Conservation (phyloP, 176 grass and related monocot species). For the Aegilops longissima region DNA sequence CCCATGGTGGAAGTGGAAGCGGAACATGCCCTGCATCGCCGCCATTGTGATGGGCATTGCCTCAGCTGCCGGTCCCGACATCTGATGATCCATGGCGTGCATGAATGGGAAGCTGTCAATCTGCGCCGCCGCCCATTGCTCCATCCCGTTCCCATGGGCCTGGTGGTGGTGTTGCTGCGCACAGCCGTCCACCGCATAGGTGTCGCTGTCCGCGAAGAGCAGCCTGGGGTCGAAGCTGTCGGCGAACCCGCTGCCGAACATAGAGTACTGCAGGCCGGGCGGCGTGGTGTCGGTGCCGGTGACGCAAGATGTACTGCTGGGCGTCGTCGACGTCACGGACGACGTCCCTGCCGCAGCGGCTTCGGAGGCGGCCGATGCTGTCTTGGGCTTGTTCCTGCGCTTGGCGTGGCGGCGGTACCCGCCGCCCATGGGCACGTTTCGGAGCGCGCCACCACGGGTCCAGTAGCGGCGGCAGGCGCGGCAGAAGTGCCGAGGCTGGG, state of each 20-base stretch:
- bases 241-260: constrained; percentile 6
- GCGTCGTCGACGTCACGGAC: background rate
- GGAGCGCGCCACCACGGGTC: constrained; percentile 80
- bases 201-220: background rate
- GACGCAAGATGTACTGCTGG: background rate
- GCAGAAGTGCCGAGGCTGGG: constrained; percentile 87
- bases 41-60: background rate
- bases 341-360: background rate
- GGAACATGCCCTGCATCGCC: constrained; percentile 18
- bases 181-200: background rate
- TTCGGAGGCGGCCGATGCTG: background rate
- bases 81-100: constrained; percentile 22
- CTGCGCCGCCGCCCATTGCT: background rate
- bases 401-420: constrained; percentile 50
- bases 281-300: background rate
- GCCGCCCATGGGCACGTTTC: constrained; percentile 58
- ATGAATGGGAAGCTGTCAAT: constrained; percentile 15
- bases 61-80: background rate
- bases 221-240: constrained; percentile 5
- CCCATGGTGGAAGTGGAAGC: background rate
- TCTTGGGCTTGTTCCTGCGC: constrained; percentile 25
- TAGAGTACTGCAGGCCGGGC: background rate
- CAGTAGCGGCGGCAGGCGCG: constrained; percentile 92
- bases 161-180: background rate
- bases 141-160: background rate